Conservation (phyloP, 306 rosid species). For the Sicyos edulis region DNA sequence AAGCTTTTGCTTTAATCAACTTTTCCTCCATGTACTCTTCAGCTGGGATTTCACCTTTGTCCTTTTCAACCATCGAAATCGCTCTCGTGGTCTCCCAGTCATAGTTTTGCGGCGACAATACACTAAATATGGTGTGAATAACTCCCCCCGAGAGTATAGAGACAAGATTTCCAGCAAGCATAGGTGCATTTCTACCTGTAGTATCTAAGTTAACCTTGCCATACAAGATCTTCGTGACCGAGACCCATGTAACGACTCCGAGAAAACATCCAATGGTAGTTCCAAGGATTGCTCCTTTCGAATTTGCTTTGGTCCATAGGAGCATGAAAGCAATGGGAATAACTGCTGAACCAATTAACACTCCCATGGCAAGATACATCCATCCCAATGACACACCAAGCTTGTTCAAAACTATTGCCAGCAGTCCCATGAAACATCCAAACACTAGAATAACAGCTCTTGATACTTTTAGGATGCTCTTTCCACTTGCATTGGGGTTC, state of each 20-base stretch:
- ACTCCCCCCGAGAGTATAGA: conserved; percentile 66
- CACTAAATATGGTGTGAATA: conserved; percentile 56
- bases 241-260: conserved; percentile 72
- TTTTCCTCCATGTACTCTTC: conserved; percentile 78
- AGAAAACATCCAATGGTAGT: conserved; percentile 60
- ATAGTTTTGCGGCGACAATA: conserved; percentile 74
- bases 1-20: conserved; percentile 47
- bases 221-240: conserved; percentile 55
- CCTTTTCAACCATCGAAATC: conserved; percentile 80
- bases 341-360: conserved; percentile 86
- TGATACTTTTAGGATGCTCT: conserved; percentile 66
- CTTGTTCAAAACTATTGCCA: conserved; percentile 75
- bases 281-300: conserved; percentile 78
- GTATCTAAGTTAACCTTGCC: conserved; percentile 66
- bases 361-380: conserved; percentile 97
- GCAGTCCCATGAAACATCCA: conserved; percentile 77
- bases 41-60: conserved; percentile 43
- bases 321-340: conserved; percentile 89
- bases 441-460: conserved; percentile 58
- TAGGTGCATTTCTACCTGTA: conserved; percentile 84
- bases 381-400: conserved; percentile 82
- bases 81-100: conserved; percentile 77
- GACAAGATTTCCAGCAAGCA: conserved; percentile 91
- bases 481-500: conserved; percentile 75
- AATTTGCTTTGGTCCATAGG: conserved; percentile 78